Percentiles rank a stretch among this genome's conserved stretches.
Conservation (phyloP, 2,329 filamentous ascomycete species). For the Beauveria pseudobassiana region DNA sequence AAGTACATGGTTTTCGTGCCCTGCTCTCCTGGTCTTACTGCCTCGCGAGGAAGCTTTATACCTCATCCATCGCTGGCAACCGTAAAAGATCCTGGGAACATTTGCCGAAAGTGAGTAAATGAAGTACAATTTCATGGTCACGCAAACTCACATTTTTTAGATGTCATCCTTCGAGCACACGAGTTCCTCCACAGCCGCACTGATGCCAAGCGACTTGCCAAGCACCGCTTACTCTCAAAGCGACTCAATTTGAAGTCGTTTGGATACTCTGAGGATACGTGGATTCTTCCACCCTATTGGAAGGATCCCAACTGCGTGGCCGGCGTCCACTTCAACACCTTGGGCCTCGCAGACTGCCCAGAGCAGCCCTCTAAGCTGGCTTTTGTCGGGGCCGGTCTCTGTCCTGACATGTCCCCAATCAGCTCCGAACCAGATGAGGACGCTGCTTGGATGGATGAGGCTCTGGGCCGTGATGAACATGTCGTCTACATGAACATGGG, state of each 20-base stretch:
- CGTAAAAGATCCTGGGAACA: neutral
- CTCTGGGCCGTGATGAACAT: neutral
- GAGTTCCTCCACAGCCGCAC: neutral
- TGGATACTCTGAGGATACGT: neutral
- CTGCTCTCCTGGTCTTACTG: neutral
- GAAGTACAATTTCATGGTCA: too few species aligned
- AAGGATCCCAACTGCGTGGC: slow-evolving; percentile 1
- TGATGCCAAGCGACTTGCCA: neutral
- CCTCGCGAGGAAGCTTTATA: neutral
- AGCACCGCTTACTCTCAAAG: neutral
- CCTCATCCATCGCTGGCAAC: neutral
- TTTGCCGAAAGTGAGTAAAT: neutral
- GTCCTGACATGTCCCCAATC: neutral
- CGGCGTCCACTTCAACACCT: slow-evolving; percentile 1
- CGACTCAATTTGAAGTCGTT: neutral
- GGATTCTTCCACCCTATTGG: slow-evolving; percentile 1
- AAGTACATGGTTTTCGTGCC: neutral
- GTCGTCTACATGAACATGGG: slow-evolving; percentile 7
- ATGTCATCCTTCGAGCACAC: neutral
- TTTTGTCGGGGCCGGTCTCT: slow-evolving; percentile 3
- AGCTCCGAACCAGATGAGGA: neutral
- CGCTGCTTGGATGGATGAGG: neutral
- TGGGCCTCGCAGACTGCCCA: slow-evolving; percentile 2
- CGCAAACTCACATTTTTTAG: neutral
- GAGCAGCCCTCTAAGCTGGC: slow-evolving; percentile 1